These are phyloP conservation scores for Penicillium lividum DNA, from an alignment of 495 filamentous ascomycete species.

Conservation along the genomic window DNA sequence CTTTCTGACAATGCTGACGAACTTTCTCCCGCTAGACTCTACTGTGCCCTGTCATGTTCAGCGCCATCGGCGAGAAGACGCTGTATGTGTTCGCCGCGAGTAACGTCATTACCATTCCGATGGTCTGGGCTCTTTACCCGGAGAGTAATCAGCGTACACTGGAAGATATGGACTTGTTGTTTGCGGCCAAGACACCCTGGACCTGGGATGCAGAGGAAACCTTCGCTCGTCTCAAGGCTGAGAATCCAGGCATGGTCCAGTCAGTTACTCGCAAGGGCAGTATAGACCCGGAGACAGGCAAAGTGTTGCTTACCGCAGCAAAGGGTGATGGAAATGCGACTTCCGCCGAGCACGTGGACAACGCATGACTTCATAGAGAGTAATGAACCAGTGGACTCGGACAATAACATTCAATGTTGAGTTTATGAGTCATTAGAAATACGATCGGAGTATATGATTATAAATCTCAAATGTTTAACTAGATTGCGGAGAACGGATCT, in stretches of 20 bases:
- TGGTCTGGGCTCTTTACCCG: conserved; percentile 70
- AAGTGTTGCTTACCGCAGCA: conserved; percentile 20
- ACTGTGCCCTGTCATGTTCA: conserved; percentile 65
- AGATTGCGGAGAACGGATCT: conserved; percentile 5
- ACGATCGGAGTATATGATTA: neutral
- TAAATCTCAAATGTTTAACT: neutral
- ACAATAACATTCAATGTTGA: too few relatives aligned
- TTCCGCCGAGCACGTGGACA: conserved; percentile 31
- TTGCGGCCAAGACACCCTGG: conserved; percentile 60
- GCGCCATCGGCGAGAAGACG: conserved; percentile 61
- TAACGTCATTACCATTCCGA: conserved; percentile 63
- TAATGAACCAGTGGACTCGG: too few relatives aligned
- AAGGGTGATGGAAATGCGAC: conserved; percentile 17
- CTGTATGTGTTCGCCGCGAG: conserved; percentile 65
- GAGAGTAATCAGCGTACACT: conserved; percentile 68
- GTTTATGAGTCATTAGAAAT: neutral
- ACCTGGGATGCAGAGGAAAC: conserved; percentile 65
- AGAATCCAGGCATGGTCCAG: conserved; percentile 52
- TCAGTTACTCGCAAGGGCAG: conserved; percentile 47
- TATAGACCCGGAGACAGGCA: conserved; percentile 50
- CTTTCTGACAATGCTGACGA: neutral
- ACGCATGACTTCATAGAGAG: conserved; percentile 10
- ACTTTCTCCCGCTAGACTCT: conserved; percentile 41
- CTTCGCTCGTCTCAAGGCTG: conserved; percentile 53
- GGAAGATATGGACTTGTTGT: conserved; percentile 69